A percentile compares a stretch with the other conserved stretches of the same genome.
These are phyloP conservation scores for Psilocybe cubensis DNA, from an alignment of 768 basidiomycete species.

Conservation along the genomic window DNA sequence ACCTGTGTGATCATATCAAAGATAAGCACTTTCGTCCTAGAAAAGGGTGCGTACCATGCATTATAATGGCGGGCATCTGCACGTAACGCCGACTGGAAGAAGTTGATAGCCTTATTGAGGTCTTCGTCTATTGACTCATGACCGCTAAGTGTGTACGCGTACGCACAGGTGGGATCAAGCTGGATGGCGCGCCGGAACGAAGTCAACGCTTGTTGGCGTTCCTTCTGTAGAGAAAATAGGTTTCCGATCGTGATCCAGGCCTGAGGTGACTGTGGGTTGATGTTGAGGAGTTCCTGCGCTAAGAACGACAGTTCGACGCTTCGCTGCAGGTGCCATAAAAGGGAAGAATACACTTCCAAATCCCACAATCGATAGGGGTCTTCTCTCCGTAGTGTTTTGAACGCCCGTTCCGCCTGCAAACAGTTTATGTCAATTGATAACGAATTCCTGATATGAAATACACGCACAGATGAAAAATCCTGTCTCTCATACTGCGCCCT, in stretches of 20 bases:
- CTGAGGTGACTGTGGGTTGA: conserved; percentile 81
- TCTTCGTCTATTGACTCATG: conserved; percentile 98
- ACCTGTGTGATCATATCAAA: conserved; percentile 62
- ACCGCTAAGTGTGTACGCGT: conserved; percentile 95
- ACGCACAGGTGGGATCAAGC: conserved; percentile 88
- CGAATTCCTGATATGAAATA: conserved; percentile 15
- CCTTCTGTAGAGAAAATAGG: conserved; percentile 93
- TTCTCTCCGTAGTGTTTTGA: conserved; percentile 75
- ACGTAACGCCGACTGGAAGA: conserved; percentile 91
- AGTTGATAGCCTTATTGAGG: conserved; percentile 86
- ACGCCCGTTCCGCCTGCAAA: conserved; percentile 85
- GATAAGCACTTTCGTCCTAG: conserved; percentile 28
- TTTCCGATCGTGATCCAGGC: conserved; percentile 98
- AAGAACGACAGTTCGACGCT: conserved; percentile 87
- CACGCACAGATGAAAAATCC: conserved; percentile 85
- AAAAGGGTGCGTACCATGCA: conserved; percentile 76
- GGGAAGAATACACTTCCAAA: conserved; percentile 96
- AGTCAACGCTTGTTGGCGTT: conserved; percentile 89
- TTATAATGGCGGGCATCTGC: conserved; percentile 95
- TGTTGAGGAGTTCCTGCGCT: conserved; percentile 88
- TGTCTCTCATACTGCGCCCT: conserved; percentile 89
- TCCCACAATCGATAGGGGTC: conserved; percentile 91
- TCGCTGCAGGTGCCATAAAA: conserved; percentile 92
- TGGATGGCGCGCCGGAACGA: conserved; percentile 93
- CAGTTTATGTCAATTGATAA: conserved; percentile 31